Evolutionary conservation across 2,329 filamentous ascomycete species (phyloP).

Genomic region (Hypomyces rosellus): DNA sequence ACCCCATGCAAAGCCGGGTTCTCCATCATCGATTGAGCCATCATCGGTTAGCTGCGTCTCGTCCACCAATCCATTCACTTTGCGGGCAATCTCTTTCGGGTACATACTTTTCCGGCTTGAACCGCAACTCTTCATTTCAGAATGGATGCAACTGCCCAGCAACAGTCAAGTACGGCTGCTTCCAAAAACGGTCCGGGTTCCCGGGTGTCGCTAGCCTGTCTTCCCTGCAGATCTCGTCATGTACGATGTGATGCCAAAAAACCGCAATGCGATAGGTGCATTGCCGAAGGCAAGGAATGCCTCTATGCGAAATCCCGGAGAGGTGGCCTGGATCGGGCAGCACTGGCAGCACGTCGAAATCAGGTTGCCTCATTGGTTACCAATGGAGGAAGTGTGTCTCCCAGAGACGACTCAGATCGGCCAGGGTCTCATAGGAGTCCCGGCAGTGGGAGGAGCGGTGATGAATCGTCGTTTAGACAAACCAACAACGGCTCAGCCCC

Average conservation of each 20-base stretch:
- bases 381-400: not conserved
- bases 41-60: too few relatives aligned
- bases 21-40: too few relatives aligned
- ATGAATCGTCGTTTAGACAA: not conserved
- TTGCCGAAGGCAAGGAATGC: slow-evolving; percentile 37
- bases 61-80: not conserved
- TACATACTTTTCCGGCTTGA: too few relatives aligned
- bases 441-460: not conserved
- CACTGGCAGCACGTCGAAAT: slow-evolving; percentile 24
- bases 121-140: too few relatives aligned
- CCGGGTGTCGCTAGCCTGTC: slow-evolving; percentile 37
- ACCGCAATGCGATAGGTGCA: slow-evolving; percentile 41
- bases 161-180: not conserved
- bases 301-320: slow-evolving; percentile 46
- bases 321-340: slow-evolving; percentile 32
- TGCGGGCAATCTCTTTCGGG: not conserved
- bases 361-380: slow-evolving; percentile 11
- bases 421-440: not conserved
- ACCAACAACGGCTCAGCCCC: too few relatives aligned
- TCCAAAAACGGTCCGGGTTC: slow-evolving; percentile 11
- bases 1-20: not conserved
- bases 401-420: not conserved
- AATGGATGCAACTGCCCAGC: not conserved
- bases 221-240: slow-evolving; percentile 45
- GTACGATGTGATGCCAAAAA: slow-evolving; percentile 46